These are phyloP conservation scores for Fusarium nanum DNA, from an alignment of 2,329 filamentous ascomycete genomes.

Conservation along the genomic window DNA sequence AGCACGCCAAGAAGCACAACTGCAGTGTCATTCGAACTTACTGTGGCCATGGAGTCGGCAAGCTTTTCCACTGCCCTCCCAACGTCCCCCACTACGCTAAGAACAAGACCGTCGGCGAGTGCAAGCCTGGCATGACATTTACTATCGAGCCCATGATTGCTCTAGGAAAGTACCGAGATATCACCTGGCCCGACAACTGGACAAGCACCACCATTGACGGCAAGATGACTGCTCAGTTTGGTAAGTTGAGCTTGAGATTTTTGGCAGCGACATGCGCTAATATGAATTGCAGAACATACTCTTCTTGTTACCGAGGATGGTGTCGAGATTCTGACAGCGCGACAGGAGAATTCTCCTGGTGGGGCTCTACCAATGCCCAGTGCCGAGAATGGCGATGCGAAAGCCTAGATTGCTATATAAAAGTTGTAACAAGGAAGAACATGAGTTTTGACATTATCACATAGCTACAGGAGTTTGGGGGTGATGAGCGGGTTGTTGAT, in stretches of 20 bases:
- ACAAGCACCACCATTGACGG: conserved; percentile 94
- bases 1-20: conserved; percentile 84
- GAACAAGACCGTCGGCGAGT: conserved; percentile 95
- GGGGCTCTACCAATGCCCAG: conserved; percentile 73
- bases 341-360: conserved; percentile 78
- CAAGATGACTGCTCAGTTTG: conserved; percentile 90
- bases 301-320: conserved; percentile 85
- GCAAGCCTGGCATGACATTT: conserved; percentile 97
- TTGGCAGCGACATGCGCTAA: conserved; percentile 36
- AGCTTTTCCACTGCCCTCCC: conserved; percentile 90
- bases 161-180: conserved; percentile 87
- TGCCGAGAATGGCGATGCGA: conserved; percentile 28
- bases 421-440: conserved; percentile 4
- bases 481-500: conserved; percentile 15
- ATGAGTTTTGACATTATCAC: conserved; percentile 19
- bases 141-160: conserved; percentile 99
- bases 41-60: conserved; percentile 95
- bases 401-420: conserved; percentile 17
- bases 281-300: conserved; percentile 72
- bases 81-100: conserved; percentile 98
- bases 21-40: conserved; percentile 97
- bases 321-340: conserved; percentile 83
- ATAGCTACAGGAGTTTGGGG: conserved; percentile 27
- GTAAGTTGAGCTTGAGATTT: conserved; percentile 59
- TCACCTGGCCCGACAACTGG: conserved; percentile 99